Percentiles rank a stretch among this genome's conserved stretches.
Conservation (phyloP, 2,329 filamentous ascomycete genomes). For the Alternaria rosae region DNA sequence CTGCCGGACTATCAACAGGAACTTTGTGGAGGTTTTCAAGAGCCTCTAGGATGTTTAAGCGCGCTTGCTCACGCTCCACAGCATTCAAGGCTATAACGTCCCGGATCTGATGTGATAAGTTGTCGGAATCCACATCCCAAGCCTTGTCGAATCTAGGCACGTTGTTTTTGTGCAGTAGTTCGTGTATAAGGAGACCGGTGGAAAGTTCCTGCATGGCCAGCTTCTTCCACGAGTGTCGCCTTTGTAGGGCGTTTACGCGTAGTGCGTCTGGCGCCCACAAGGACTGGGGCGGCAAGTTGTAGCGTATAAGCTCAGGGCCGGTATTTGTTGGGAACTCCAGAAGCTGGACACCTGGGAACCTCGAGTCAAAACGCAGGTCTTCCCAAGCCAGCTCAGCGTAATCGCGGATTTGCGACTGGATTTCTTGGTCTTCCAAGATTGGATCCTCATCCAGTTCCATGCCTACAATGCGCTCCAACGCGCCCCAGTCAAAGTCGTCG, state of each 20-base stretch:
- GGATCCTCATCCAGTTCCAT: constrained; percentile 37
- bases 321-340: constrained; percentile 53
- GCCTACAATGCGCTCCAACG: constrained; percentile 24
- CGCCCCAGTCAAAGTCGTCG: constrained; percentile 33
- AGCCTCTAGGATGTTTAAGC: constrained; percentile 24
- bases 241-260: constrained; percentile 41
- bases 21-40: constrained; percentile 22
- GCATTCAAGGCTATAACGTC: constrained; percentile 15
- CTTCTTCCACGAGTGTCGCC: constrained; percentile 53
- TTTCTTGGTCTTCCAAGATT: constrained; percentile 22
- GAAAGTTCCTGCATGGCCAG: constrained; percentile 51
- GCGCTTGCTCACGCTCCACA: constrained; percentile 6
- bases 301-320: constrained; percentile 37
- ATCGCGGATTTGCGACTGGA: constrained; percentile 19
- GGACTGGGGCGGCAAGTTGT: constrained; percentile 55
- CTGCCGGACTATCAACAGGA: constrained; percentile 15
- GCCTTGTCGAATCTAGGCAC: constrained; percentile 8
- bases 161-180: constrained; percentile 37
- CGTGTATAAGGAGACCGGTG: constrained; percentile 51
- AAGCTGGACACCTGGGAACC: constrained; percentile 30
- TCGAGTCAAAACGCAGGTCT: constrained; percentile 39
- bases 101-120: constrained; percentile 32
- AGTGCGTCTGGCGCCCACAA: constrained; percentile 50
- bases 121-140: constrained; percentile 2
- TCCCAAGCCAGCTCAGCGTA: constrained; percentile 32